A percentile compares a stretch with the other conserved stretches of the same genome.
phyloP scores from a whole-genome alignment of 192 early-diverging fungal genomes.

The Jimgerdemannia flammicorona region DNA sequence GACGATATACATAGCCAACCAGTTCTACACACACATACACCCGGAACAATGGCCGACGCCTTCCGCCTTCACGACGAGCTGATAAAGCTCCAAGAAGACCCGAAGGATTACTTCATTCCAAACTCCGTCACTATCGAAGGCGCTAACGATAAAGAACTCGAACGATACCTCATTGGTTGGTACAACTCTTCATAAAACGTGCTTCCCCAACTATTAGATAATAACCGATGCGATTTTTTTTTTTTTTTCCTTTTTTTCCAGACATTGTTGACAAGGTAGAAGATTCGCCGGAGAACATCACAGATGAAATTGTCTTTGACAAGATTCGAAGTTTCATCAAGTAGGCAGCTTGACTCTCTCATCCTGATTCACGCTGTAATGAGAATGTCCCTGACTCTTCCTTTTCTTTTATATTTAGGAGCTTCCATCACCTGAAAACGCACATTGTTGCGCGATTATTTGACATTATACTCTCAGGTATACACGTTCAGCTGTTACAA shows the following conservation, averaged over 20 bases:
- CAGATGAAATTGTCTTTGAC: constrained; percentile 50
- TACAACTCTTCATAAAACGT: neutral
- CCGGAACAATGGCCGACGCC: constrained; percentile 4
- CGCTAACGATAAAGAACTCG: constrained; percentile 36
- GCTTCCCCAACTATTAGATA: too few species aligned
- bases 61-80: constrained; percentile 39
- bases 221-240: neutral
- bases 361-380: too few species aligned
- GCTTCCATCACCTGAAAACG: constrained; percentile 43
- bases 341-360: constrained; percentile 31
- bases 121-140: constrained; percentile 39
- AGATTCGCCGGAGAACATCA: constrained; percentile 37
- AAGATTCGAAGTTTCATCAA: constrained; percentile 67
- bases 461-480: constrained; percentile 72
- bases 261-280: constrained; percentile 44
- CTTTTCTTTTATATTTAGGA: constrained; percentile 25
- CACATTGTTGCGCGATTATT: constrained; percentile 53
- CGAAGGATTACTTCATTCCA: constrained; percentile 30
- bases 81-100: constrained; percentile 37
- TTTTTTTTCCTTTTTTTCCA: constrained; percentile 3
- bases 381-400: too few species aligned
- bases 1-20: too few species aligned
- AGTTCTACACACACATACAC: too few species aligned
- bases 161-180: constrained; percentile 45
- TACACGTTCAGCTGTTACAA: neutral